Base-by-base conservation (phyloP, 805 yeast genomes). In the Lipomyces starkeyi region DNA sequence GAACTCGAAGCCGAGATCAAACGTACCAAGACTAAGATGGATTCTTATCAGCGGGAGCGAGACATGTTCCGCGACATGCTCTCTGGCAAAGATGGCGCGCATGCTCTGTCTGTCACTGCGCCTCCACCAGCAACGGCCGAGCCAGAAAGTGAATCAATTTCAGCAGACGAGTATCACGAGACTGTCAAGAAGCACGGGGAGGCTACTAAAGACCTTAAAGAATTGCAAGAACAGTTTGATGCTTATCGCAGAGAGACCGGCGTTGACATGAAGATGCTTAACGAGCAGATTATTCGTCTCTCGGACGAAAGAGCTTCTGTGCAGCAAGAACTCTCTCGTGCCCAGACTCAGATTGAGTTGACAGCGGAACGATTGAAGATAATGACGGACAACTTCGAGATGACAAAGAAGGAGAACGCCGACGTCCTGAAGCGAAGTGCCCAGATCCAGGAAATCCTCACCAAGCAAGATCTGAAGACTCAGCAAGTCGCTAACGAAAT, bases 11-110 rank as follows among this genome's bases (percentile, higher is more conserved):
- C 65, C 0, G 76, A 77, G 52, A 55, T 90, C 52, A 81, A 83
- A 25, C 80, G 83, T 20, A 75, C 86, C 9, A 86, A 85, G 70
- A 75, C 83, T 1, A 86, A 85, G 74, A 76, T 88, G 56, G 84
- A 82, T 11, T 83, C 89, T 1, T 82, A 86, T 1, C 79, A 83
- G 3, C 84, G 87, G 69, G 96, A 91, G 76, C 84, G 93, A 64
- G 96, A 93, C 73, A 85, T 87, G 80, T 83, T 88, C 73, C 83
- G 87, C 73, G 73, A 73, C 63, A 76, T 75, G 71, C 64, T 74
- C 13, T 22, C 57, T 3, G 54, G 40, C 14, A 59, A 53, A 22
- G 43, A 13, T 13, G 58, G 13, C 7, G 40, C 2, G 59, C 59
- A 29, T 9, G 17, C 57, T 32, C 25, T 35, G 14, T 40, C 55